Percentiles rank a stretch among this genome's conserved stretches.
Evolutionary conservation across 164 flowering plant species (phyloP).

Genomic region (Chloranthus sessilifolius): DNA sequence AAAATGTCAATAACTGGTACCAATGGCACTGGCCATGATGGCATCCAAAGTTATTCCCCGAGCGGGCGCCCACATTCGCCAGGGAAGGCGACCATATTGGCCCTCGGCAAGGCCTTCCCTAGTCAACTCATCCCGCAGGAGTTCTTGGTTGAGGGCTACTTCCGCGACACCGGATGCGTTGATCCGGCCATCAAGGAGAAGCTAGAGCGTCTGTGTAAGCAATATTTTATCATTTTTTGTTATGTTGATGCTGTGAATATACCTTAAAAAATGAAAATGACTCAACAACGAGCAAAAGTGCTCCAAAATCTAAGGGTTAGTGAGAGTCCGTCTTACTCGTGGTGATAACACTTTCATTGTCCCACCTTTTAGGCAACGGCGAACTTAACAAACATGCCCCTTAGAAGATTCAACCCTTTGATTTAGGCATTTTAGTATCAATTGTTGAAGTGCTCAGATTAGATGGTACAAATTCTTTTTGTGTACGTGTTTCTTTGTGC

Average conservation of each 20-base stretch:
- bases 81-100: conserved; percentile 55
- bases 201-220: conserved; percentile 58
- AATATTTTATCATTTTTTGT: background rate
- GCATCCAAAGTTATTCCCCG: background rate
- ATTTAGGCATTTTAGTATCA: too few species aligned
- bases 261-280: background rate
- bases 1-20: conserved; percentile 23
- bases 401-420: background rate
- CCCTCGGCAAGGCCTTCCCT: conserved; percentile 66
- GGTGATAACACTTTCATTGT: background rate
- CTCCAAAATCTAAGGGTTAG: background rate
- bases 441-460: too few species aligned
- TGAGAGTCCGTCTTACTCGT: background rate
- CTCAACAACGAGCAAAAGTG: background rate
- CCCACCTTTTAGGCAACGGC: background rate
- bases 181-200: conserved; percentile 56
- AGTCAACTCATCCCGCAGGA: conserved; percentile 55
- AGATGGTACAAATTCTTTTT: background rate
- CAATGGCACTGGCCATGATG: conserved; percentile 12
- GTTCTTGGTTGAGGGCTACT: conserved; percentile 52
- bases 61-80: conserved; percentile 10
- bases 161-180: conserved; percentile 54
- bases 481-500: background rate
- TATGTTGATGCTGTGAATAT: background rate
- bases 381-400: background rate